Evolutionary conservation across 306 rosid species (phyloP), one percentile per base, ranked within the genome.

Genomic region (Begonia masoniana): DNA sequence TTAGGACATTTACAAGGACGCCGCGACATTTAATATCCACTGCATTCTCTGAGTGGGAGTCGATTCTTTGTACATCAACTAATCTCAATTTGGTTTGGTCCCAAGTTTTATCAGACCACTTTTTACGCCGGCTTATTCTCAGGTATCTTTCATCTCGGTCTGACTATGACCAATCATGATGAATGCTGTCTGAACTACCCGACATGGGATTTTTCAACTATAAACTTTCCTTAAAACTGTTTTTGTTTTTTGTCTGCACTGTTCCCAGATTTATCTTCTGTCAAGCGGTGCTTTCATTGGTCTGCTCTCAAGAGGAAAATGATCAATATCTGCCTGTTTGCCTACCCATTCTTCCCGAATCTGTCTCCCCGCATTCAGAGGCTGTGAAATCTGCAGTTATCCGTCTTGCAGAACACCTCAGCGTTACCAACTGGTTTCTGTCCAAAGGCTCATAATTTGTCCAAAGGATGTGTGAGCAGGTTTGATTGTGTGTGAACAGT

Each of bases 41-140:
- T 42, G 80, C 93, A 58, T 83, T 92, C 76, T 67, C 88, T 42
- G 82, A 86, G 76, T 92, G 95, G 99, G 99, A 92, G 79, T 74
- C 72, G 57, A 77, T 74, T 65, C 84, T 92, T 24, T 83, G 95
- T 76, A 75, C 79, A 42, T 70, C 93, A 60, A 79, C 77, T 62
- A 74, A 56, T 72, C 72, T 92, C 73, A 77, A 86, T 81, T 69
- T 92, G 63, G 96, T 81, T 54, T 87, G 99, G 99, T 94, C 87
- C 41, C 99, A 92, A 76, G 79, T 92, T 56, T 65, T 92, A 54
- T 58, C 70, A 15, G 99, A 92, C 71, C 89, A 89, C 8, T 81
- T 92, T 76, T 66, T 92, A 53, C 82, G 99, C 31, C 87, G 96
- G 55, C 88, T 92, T 65, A 77, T 92, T 63, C 71, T 92, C 51